These are phyloP conservation scores for Claviceps quebecensis DNA, from an alignment of 2,329 filamentous ascomycete species.

Conservation along the genomic window DNA sequence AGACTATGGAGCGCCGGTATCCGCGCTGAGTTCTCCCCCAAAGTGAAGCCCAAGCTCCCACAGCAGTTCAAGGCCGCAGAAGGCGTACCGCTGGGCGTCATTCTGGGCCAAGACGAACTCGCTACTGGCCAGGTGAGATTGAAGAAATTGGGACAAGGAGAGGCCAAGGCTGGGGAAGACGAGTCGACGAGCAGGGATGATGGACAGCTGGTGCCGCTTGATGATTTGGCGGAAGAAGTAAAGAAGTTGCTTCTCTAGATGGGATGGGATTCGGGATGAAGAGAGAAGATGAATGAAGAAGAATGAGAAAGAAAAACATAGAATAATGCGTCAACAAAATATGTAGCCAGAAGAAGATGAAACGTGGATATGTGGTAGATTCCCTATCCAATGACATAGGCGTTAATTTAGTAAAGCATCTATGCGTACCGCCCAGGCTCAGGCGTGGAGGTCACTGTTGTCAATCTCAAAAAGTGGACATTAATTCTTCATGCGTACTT, in stretches of 20 bases:
- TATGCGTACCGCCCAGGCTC: not conserved
- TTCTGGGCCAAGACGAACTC: conserved; percentile 83
- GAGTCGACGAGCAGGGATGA: conserved; percentile 80
- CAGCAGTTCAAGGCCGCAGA: conserved; percentile 89
- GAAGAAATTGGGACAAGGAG: conserved; percentile 61
- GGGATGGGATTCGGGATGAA: not conserved
- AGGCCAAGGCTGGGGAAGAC: conserved; percentile 56
- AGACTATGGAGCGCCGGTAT: conserved; percentile 76
- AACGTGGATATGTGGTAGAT: too few relatives aligned
- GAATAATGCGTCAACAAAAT: not conserved
- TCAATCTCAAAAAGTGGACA: not conserved
- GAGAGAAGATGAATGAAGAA: not conserved
- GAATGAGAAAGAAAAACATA: not conserved
- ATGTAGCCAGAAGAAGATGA: too few relatives aligned
- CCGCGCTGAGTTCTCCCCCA: conserved; percentile 72
- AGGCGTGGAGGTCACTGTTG: not conserved
- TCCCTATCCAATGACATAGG: not conserved
- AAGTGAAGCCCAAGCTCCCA: conserved; percentile 77
- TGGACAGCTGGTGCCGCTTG: conserved; percentile 57
- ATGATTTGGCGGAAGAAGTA: conserved; percentile 49
- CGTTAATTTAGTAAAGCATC: not conserved
- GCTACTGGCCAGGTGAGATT: conserved; percentile 72
- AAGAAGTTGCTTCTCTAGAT: conserved; percentile 20
- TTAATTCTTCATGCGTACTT: not conserved
- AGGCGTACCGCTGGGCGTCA: conserved; percentile 72